These are phyloP conservation scores for Candida maris DNA, from an alignment of 805 yeast genomes.

Conservation along the genomic window DNA sequence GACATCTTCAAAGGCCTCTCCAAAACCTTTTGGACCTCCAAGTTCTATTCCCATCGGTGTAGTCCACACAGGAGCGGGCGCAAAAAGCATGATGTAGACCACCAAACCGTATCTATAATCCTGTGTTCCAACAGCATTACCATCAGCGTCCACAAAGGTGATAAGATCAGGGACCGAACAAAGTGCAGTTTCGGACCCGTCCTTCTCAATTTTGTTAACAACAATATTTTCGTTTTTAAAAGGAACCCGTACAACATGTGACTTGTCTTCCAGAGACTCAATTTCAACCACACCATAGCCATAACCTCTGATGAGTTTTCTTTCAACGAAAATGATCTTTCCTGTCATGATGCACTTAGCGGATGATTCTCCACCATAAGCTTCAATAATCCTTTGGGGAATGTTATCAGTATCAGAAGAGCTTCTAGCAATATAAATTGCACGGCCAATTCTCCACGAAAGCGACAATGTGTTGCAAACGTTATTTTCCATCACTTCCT, in stretches of 20 bases:
- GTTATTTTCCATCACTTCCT: slow-evolving; percentile 11
- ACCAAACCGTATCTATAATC: slow-evolving; percentile 26
- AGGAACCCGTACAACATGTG: slow-evolving; percentile 32
- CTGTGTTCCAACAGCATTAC: slow-evolving; percentile 28
- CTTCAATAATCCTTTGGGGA: slow-evolving; percentile 33
- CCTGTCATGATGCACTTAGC: slow-evolving; percentile 37
- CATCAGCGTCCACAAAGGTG: slow-evolving; percentile 23
- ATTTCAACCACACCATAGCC: slow-evolving; percentile 40
- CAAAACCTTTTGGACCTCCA: slow-evolving; percentile 31
- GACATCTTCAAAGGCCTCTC: no score
- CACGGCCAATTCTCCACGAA: slow-evolving; percentile 46
- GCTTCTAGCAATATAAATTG: slow-evolving; percentile 35
- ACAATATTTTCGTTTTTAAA: slow-evolving; percentile 45
- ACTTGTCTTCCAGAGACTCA: slow-evolving; percentile 7
- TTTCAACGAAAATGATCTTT: slow-evolving; percentile 42
- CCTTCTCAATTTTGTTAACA: no score
- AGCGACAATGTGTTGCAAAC: slow-evolving; percentile 32
- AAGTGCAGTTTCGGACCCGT: slow-evolving; percentile 11
- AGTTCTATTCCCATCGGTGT: slow-evolving; percentile 28
- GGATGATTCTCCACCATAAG: slow-evolving; percentile 33
- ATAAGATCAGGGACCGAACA: slow-evolving; percentile 26
- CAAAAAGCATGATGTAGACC: slow-evolving; percentile 22
- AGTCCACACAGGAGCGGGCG: slow-evolving; percentile 30
- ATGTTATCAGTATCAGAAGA: slow-evolving; percentile 31
- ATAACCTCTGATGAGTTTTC: slow-evolving; percentile 39